Evolutionary conservation across 768 basidiomycete genomes (phyloP).

Genomic region (Ramaria sp.): DNA sequence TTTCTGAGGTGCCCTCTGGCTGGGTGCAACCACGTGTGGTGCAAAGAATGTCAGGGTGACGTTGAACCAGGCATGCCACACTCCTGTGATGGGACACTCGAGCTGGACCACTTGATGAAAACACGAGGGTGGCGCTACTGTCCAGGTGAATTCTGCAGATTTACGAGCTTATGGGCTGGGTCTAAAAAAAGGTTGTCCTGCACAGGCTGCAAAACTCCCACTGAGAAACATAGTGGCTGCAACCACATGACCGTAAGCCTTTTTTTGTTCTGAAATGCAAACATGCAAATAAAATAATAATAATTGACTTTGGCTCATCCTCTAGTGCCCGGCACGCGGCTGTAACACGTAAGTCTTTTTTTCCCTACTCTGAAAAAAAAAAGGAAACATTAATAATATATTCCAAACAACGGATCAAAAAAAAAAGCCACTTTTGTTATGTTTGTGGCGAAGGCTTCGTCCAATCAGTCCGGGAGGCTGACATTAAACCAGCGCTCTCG

Average conservation of each 20-base stretch:
- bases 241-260: slow-evolving; percentile 26
- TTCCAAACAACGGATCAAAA: too few relatives aligned
- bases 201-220: slow-evolving; percentile 28
- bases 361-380: not conserved
- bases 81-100: slow-evolving; percentile 48
- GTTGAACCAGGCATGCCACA: slow-evolving; percentile 32
- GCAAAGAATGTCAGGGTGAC: slow-evolving; percentile 43
- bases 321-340: slow-evolving; percentile 21
- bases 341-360: slow-evolving; percentile 23
- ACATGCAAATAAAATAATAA: not conserved
- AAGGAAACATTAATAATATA: not conserved
- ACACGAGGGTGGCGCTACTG: slow-evolving; percentile 54
- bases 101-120: slow-evolving; percentile 41
- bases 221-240: slow-evolving; percentile 24
- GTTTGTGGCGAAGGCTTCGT: slow-evolving; percentile 21
- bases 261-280: slow-evolving; percentile 26
- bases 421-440: slow-evolving; percentile 29
- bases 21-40: slow-evolving; percentile 44
- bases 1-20: slow-evolving; percentile 39
- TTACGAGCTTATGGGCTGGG: not conserved
- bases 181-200: not conserved
- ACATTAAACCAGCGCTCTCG: slow-evolving; percentile 15
- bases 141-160: slow-evolving; percentile 30
- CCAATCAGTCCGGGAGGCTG: slow-evolving; percentile 15
- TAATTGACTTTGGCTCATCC: not conserved